Base-by-base conservation (phyloP, 2,329 filamentous ascomycete species). In the Neopestalotiopsis sp. region DNA sequence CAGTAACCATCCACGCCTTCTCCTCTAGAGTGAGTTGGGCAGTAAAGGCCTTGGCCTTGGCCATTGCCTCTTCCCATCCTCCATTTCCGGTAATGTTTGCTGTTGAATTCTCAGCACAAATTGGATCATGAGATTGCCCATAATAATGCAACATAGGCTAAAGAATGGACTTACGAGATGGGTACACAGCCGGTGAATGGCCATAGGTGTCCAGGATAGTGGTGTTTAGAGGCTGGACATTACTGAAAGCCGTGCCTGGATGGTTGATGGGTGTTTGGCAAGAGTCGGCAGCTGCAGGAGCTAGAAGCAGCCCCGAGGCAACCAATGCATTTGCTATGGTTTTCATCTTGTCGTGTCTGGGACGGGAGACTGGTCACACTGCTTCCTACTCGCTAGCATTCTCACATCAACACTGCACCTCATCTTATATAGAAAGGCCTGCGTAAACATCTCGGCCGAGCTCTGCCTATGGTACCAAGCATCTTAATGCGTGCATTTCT, bases 171-270 rank as follows among this genome's bases (percentile, higher is more conserved):
- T 69, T 74, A 83, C 81, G 80, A 32, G 79, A 78, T 20, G 81
- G 80, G 58, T 76, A 75, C 14, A 79, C 76, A 2, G 80, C 69
- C 10, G 77, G 77, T 3, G 80, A 81, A 72, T 81, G 77, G 17
- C 81, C 81, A 53, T 82, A 82, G 20, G 75, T 78, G 20, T 77
- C 78, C 13, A 82, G 74, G 53, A 83, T 82, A 28, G 79, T 81
- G 3, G 81, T 83, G 73, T 83, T 79, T 63, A 78, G 68, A 5
- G 81, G 81, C 71, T 83, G 81, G n/a, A 82, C 76, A 70, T 79
- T 80, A 70, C 70, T 77, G 70, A 83, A 83, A 59, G 76, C 76
- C 0, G 45, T 53, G 6, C 45, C 45, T n/a, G n/a, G 45, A 20
- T 53, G 45, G 45, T 53, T 53, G 45, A 53, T 53, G 17, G 45